phyloP scores from a whole-genome alignment of 306 rosid genomes.

The Vigna angularis region DNA sequence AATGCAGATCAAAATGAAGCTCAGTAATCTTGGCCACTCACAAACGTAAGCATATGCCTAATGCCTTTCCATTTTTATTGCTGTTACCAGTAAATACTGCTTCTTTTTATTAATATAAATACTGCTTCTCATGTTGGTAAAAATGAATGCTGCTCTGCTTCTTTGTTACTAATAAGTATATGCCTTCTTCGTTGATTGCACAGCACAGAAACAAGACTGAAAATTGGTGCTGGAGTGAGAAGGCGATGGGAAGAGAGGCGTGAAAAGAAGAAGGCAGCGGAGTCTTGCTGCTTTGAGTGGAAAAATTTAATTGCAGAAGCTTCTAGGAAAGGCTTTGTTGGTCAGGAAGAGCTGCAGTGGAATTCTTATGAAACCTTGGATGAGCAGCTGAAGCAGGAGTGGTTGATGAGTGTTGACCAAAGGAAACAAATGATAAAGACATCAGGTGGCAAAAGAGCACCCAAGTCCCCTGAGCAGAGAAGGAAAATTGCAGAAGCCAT shows the following conservation, averaged over 20 bases:
- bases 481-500: constrained; percentile 91
- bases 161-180: neutral
- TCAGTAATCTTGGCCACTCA: constrained; percentile 81
- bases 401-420: constrained; percentile 66
- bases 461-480: constrained; percentile 89
- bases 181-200: constrained; percentile 46
- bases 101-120: neutral
- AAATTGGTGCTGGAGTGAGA: constrained; percentile 81
- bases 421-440: constrained; percentile 58
- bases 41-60: constrained; percentile 70
- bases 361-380: constrained; percentile 68
- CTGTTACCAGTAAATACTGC: constrained; percentile 31
- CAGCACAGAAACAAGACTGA: constrained; percentile 78
- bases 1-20: constrained; percentile 91
- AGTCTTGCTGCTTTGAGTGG: constrained; percentile 80
- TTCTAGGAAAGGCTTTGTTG: constrained; percentile 71
- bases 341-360: constrained; percentile 88
- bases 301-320: constrained; percentile 85
- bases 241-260: constrained; percentile 76
- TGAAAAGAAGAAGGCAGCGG: constrained; percentile 64
- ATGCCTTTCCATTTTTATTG: constrained; percentile 19
- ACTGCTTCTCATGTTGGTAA: neutral
- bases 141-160: constrained; percentile 12
- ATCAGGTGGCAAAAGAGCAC: constrained; percentile 72
- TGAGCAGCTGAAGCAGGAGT: constrained; percentile 68